These are phyloP conservation scores for Aphanomyces invadans DNA, from an alignment of 352 stramenopile genomes.

Conservation along the genomic window DNA sequence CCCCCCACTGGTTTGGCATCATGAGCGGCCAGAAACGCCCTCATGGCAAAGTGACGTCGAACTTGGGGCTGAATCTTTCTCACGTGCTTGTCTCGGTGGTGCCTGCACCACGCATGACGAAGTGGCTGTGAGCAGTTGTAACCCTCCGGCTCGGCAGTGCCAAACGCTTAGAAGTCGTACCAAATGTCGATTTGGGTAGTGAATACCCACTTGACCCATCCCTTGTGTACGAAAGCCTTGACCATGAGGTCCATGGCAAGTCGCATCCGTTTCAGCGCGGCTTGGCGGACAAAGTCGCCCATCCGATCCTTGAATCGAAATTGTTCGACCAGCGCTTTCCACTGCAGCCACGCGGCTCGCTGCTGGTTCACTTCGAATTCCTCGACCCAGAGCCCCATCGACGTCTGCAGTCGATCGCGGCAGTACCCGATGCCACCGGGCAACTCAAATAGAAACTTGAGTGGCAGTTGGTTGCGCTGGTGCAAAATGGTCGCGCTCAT, in stretches of 20 bases:
- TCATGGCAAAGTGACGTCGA: constrained; percentile 34
- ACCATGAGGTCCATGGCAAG: constrained; percentile 65
- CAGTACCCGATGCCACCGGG: constrained; percentile 68
- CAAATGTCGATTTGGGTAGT: constrained; percentile 52
- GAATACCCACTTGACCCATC: constrained; percentile 46
- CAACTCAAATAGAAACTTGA: constrained; percentile 76
- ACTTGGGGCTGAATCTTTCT: constrained; percentile 48
- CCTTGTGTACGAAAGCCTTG: constrained; percentile 53
- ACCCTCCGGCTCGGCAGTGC: too few species aligned
- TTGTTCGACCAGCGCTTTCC: constrained; percentile 69
- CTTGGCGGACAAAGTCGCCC: constrained; percentile 51
- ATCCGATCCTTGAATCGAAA: constrained; percentile 46
- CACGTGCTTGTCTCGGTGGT: constrained; percentile 38
- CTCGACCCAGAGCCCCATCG: constrained; percentile 59
- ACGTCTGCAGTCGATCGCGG: constrained; percentile 54
- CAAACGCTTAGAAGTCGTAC: constrained; percentile 22
- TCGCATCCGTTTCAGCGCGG: constrained; percentile 45
- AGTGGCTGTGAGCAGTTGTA: too few species aligned
- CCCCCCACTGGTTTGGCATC: constrained; percentile 37
- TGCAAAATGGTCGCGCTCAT: constrained; percentile 47
- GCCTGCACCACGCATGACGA: not conserved
- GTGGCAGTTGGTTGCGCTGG: constrained; percentile 50
- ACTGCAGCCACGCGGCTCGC: constrained; percentile 75
- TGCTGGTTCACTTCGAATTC: constrained; percentile 71
- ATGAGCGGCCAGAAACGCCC: constrained; percentile 40